Evolutionary conservation across 2,329 filamentous ascomycete genomes (phyloP).

Genomic region (Ascochyta lentis): DNA sequence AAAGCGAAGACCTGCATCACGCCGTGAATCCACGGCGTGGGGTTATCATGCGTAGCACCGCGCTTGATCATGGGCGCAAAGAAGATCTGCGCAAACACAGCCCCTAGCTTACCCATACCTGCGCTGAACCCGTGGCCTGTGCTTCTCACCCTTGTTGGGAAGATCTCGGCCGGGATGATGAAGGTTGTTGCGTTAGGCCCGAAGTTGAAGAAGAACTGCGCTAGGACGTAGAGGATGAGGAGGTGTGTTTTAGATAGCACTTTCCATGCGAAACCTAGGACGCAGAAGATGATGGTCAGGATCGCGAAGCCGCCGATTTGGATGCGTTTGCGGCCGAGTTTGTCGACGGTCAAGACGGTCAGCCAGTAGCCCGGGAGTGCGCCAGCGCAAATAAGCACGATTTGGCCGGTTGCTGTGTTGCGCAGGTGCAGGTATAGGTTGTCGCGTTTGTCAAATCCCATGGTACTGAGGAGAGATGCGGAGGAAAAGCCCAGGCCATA

Average conservation of each 20-base stretch:
- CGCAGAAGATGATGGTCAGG: conserved; percentile 57
- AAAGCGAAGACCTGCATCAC: conserved; percentile 80
- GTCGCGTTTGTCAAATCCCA: conserved; percentile 71
- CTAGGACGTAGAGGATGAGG: conserved; percentile 56
- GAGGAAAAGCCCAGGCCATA: conserved; percentile 74
- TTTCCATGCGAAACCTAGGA: conserved; percentile 59
- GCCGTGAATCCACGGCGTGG: conserved; percentile 71
- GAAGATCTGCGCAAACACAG: conserved; percentile 58
- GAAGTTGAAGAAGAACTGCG: conserved; percentile 63
- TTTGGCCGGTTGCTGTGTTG: conserved; percentile 78
- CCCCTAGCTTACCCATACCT: conserved; percentile 57
- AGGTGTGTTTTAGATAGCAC: conserved; percentile 51
- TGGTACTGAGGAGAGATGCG: conserved; percentile 71
- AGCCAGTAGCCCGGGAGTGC: conserved; percentile 85
- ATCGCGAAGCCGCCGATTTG: conserved; percentile 65
- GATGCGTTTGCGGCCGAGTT: conserved; percentile 77
- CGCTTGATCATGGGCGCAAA: conserved; percentile 60
- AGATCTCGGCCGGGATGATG: conserved; percentile 60
- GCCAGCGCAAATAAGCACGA: conserved; percentile 79
- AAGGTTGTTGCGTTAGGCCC: conserved; percentile 60
- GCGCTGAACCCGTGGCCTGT: conserved; percentile 59
- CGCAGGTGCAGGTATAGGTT: conserved; percentile 73
- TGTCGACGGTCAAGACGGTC: conserved; percentile 76
- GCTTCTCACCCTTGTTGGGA: conserved; percentile 57
- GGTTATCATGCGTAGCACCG: conserved; percentile 59